Conservation (phyloP, 2,329 filamentous ascomycete species). For the Phaeoacremonium minimum region DNA sequence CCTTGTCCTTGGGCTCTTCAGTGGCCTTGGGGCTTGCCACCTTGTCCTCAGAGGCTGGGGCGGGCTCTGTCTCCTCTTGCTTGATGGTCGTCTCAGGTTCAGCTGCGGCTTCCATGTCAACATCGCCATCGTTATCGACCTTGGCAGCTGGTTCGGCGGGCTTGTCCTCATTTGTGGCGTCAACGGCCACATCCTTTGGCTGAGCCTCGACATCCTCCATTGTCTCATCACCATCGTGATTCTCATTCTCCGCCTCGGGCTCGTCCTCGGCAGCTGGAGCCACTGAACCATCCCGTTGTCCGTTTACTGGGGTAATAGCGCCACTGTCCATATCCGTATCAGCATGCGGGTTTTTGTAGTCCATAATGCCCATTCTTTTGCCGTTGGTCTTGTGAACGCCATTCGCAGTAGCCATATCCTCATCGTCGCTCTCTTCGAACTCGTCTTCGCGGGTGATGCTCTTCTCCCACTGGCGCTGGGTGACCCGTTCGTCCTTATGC, state of each 20-base stretch:
- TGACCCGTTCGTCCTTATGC: conserved; percentile 78
- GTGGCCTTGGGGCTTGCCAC: conserved; percentile 10
- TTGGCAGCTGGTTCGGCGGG: conserved; percentile 16
- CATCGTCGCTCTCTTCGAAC: conserved; percentile 83
- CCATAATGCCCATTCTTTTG: conserved; percentile 46
- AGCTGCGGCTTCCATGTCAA: conserved; percentile 41
- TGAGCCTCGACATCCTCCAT: conserved; percentile 22
- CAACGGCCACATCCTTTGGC: conserved; percentile 18
- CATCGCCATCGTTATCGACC: conserved; percentile 42
- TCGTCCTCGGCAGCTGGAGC: conserved; percentile 1
- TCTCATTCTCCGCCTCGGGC: conserved; percentile 1
- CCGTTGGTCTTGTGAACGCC: conserved; percentile 57
- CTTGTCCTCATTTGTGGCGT: conserved; percentile 11
- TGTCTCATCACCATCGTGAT: conserved; percentile 8
- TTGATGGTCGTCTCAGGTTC: conserved; percentile 26
- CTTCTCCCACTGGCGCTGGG: conserved; percentile 78
- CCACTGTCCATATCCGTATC: conserved; percentile 31
- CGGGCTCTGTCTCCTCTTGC: conserved; percentile 28
- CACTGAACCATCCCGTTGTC: conserved; percentile 9
- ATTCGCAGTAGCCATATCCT: conserved; percentile 70
- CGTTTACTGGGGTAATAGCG: conserved; percentile 9
- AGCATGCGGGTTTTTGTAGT: conserved; percentile 40
- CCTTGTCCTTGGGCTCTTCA: conserved; percentile 10
- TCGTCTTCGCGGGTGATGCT: conserved; percentile 73
- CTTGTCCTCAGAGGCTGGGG: conserved; percentile 15